Evolutionary conservation across 2,329 filamentous ascomycete species (phyloP), one percentile per base, ranked within the genome.

Genomic region (Fonsecaea multimorphosa): DNA sequence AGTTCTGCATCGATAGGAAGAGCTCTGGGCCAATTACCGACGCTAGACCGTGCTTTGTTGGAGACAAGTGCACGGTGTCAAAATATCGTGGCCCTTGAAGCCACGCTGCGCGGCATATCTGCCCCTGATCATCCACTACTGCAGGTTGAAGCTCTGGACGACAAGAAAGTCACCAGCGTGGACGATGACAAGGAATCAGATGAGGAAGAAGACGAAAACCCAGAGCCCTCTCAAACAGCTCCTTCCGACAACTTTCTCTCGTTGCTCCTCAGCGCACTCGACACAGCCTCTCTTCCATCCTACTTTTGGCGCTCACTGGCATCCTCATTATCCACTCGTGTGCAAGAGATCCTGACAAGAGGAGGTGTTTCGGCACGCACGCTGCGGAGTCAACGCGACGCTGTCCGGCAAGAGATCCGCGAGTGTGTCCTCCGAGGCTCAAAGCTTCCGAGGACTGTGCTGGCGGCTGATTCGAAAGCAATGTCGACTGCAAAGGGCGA

Each of bases 251-350:
- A 49, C 9, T 84, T 97, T 49, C 83, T 97, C 0, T 86, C 89
- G 64, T 89, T 89, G 0, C 81, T 97, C 0, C 85, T 96, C 8
- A 81, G 86, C 11, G 83, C 89, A n/a, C 85, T 99, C 7, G 95
- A 98, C 77, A 97, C 93, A 0, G 87, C 91, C 0, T 95, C 91
- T 1, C 81, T 99, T 16, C 88, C 92, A 1, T 94, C 91, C 0
- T 96, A 94, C 76, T 99, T 97, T 80, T 99, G 95, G 93, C 86
- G 95, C 60, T 91, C 90, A 8, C 85, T 98, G 73, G 95, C 95
- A 0, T 87, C 90, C 0, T 89, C 87, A 63, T 83, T 98, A 65
- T 87, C 90, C 2, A 82, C 88, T 0, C 86, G 91, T 24, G 92
- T 97, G 0, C 89, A 93, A 76, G 94, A 98, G 70, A 91, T 98